Evolutionary conservation across 805 yeast genomes (phyloP).

Genomic region (Komagataella mondaviorum): DNA sequence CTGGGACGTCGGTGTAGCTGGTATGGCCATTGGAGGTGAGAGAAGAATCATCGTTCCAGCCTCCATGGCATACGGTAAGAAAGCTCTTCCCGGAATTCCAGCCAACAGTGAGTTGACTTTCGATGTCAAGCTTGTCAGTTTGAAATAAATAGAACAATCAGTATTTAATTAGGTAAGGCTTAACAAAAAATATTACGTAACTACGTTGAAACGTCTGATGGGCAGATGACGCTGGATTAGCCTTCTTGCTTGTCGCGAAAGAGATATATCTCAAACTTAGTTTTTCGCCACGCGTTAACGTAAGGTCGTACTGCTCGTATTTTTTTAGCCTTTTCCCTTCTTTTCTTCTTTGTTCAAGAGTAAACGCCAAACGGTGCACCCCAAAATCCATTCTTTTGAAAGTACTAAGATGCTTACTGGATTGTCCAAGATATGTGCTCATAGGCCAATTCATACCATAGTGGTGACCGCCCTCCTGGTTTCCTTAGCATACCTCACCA

Average conservation of each 20-base stretch:
- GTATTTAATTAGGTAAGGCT: background rate
- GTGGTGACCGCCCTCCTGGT: slow-evolving; percentile 61
- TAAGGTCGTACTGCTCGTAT: background rate
- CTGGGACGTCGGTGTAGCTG: slow-evolving; percentile 97
- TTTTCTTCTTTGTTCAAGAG: background rate
- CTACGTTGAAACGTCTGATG: background rate
- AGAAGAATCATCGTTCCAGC: slow-evolving; percentile 96
- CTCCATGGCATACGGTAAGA: slow-evolving; percentile 91
- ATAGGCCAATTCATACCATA: slow-evolving; percentile 78
- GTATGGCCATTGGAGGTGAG: slow-evolving; percentile 98
- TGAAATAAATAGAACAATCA: slow-evolving; percentile 40
- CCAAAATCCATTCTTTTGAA: background rate
- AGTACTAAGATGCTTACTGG: slow-evolving; percentile 4
- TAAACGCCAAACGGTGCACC: background rate
- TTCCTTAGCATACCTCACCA: slow-evolving; percentile 66
- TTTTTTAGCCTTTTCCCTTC: background rate
- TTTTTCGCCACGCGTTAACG: background rate
- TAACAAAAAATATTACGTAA: background rate
- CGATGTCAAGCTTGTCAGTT: slow-evolving; percentile 85
- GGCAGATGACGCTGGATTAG: background rate
- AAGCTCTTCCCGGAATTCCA: slow-evolving; percentile 93
- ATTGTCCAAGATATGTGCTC: slow-evolving; percentile 42
- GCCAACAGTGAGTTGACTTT: slow-evolving; percentile 93
- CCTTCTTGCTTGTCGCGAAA: background rate
- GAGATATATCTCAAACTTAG: background rate